These are phyloP conservation scores for Lonicera japonica DNA, from an alignment of 129 eudicot species.

Conservation along the genomic window DNA sequence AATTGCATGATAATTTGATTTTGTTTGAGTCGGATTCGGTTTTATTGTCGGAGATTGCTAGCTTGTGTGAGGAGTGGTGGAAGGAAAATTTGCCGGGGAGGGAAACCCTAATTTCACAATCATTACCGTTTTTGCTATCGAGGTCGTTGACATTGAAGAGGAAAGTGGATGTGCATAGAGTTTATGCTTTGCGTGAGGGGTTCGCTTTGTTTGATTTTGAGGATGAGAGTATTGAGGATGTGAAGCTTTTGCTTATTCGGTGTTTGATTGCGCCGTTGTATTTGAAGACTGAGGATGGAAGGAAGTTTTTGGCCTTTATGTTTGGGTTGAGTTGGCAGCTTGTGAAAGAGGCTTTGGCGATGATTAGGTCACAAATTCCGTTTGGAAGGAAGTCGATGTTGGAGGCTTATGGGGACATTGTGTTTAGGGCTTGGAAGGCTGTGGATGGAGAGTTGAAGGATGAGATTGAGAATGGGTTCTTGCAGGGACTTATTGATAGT, in stretches of 20 bases:
- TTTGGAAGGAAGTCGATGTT: constrained; percentile 81
- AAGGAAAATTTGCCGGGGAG: constrained; percentile 54
- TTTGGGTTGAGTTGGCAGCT: constrained; percentile 74
- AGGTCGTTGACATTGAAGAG: constrained; percentile 75
- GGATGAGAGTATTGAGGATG: constrained; percentile 96
- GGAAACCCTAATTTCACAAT: constrained; percentile 68
- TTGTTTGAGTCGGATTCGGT: constrained; percentile 59
- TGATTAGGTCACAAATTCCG: constrained; percentile 83
- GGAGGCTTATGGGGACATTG: constrained; percentile 92
- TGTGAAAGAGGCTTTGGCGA: constrained; percentile 68
- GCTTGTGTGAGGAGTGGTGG: constrained; percentile 98
- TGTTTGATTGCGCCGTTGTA: constrained; percentile 82
- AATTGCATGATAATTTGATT: constrained; percentile 72
- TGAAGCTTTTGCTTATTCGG: constrained; percentile 67
- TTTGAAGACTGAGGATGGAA: constrained; percentile 83
- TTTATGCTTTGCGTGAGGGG: constrained; percentile 69
- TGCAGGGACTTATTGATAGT: constrained; percentile 70
- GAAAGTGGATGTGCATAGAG: constrained; percentile 84
- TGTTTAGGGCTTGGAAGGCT: constrained; percentile 81
- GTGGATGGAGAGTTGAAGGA: constrained; percentile 47
- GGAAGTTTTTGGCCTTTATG: constrained; percentile 58
- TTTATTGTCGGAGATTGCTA: constrained; percentile 62
- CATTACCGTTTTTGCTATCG: constrained; percentile 72
- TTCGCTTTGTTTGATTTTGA: constrained; percentile 83
- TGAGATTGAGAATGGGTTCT: constrained; percentile 74